These are phyloP conservation scores for Fremontodendron californicum DNA, from an alignment of 345 rosid species.

Conservation along the genomic window DNA sequence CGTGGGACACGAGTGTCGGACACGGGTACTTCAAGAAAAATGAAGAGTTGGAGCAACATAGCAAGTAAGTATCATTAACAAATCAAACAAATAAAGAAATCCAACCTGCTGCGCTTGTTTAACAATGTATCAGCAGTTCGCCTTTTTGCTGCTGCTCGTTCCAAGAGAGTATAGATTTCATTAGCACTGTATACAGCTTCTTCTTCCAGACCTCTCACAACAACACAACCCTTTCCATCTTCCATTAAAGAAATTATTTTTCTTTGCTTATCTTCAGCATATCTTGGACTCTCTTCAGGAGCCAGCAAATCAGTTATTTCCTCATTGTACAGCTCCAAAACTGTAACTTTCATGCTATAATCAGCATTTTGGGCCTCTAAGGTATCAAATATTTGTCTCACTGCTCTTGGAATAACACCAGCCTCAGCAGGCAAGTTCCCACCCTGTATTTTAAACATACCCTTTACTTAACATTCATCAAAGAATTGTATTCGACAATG, in stretches of 20 bases:
- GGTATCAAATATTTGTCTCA: slow-evolving; percentile 76
- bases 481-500: neutral
- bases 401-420: slow-evolving; percentile 92
- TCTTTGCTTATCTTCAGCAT: slow-evolving; percentile 66
- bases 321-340: slow-evolving; percentile 89
- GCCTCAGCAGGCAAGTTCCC: slow-evolving; percentile 91
- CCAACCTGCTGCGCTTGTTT: slow-evolving; percentile 82
- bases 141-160: slow-evolving; percentile 75
- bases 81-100: slow-evolving; percentile 3
- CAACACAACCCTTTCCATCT: slow-evolving; percentile 88
- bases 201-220: slow-evolving; percentile 89
- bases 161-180: slow-evolving; percentile 77
- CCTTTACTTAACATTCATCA: neutral
- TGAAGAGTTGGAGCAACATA: too few relatives aligned
- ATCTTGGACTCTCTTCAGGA: slow-evolving; percentile 59
- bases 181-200: slow-evolving; percentile 88
- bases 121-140: slow-evolving; percentile 86
- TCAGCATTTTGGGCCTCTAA: slow-evolving; percentile 86
- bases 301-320: slow-evolving; percentile 83
- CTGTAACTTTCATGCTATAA: slow-evolving; percentile 86
- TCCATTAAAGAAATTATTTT: slow-evolving; percentile 85
- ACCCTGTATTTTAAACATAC: slow-evolving; percentile 36
- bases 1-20: too few relatives aligned
- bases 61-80: neutral
- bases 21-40: too few relatives aligned